These are phyloP conservation scores for Cyamopsis tetragonoloba DNA, from an alignment of 306 rosid species.

Conservation along the genomic window DNA sequence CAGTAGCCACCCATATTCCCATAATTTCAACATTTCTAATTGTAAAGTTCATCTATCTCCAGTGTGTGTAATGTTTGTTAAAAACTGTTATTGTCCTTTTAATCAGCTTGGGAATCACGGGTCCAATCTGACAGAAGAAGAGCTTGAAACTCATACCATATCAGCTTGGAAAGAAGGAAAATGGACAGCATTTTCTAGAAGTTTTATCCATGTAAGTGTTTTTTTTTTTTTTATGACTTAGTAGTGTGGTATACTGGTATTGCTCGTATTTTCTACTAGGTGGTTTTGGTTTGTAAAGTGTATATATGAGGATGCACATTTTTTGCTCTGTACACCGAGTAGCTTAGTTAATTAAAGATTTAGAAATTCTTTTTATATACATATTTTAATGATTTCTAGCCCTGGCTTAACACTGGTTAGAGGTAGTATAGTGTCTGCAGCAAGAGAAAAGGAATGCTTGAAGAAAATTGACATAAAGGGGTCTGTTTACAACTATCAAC, in stretches of 20 bases:
- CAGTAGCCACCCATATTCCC: too few relatives aligned
- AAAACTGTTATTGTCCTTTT: conserved; percentile 29
- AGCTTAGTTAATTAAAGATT: neutral
- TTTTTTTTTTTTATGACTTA: neutral
- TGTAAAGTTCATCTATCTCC: neutral
- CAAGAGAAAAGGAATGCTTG: neutral
- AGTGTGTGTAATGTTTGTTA: conserved; percentile 12
- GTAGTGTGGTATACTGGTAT: neutral
- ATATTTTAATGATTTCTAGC: neutral
- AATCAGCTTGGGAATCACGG: conserved; percentile 94
- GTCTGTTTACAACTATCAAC: conserved; percentile 8
- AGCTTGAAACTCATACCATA: conserved; percentile 96
- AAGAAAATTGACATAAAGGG: neutral
- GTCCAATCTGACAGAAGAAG: conserved; percentile 93
- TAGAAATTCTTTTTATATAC: neutral
- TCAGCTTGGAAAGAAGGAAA: conserved; percentile 99
- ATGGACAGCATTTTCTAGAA: conserved; percentile 59
- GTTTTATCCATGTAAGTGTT: conserved; percentile 70
- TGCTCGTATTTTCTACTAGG: neutral
- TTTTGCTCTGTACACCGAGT: neutral
- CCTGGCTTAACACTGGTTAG: neutral
- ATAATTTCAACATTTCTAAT: too few relatives aligned
- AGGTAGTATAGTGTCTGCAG: neutral
- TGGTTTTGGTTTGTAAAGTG: conserved; percentile 1
- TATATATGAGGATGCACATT: neutral